phyloP scores from a whole-genome alignment of 768 basidiomycete species.

The Boletales sp. region DNA sequence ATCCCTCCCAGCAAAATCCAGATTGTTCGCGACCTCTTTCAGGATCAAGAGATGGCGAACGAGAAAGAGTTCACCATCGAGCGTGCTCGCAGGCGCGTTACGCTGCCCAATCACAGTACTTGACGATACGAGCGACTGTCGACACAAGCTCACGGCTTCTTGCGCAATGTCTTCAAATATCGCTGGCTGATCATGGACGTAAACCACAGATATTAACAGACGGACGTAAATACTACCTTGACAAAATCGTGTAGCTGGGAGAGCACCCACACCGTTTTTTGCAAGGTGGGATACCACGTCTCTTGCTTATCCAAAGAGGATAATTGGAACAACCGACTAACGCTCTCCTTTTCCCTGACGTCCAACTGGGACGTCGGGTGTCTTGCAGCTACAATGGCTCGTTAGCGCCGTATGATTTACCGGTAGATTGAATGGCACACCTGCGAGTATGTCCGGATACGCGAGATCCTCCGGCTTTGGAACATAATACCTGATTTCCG shows the following conservation, averaged over 20 bases:
- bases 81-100: slow-evolving; percentile 37
- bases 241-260: slow-evolving; percentile 89
- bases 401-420: slow-evolving; percentile 3
- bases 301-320: slow-evolving; percentile 71
- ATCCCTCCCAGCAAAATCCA: slow-evolving; percentile 58
- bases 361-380: slow-evolving; percentile 43
- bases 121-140: slow-evolving; percentile 73
- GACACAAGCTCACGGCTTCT: slow-evolving; percentile 82
- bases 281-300: slow-evolving; percentile 90
- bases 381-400: slow-evolving; percentile 38
- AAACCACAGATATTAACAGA: not conserved
- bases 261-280: slow-evolving; percentile 88
- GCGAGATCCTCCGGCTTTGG: slow-evolving; percentile 77
- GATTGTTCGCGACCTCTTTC: slow-evolving; percentile 82
- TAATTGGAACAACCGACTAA: slow-evolving; percentile 65
- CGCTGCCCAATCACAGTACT: slow-evolving; percentile 59
- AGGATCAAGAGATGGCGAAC: slow-evolving; percentile 86
- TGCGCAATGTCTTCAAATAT: slow-evolving; percentile 97
- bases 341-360: slow-evolving; percentile 64
- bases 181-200: slow-evolving; percentile 56
- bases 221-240: slow-evolving; percentile 52
- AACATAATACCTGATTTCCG: slow-evolving; percentile 80
- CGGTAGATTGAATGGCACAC: slow-evolving; percentile 37
- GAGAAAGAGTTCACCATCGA: slow-evolving; percentile 84
- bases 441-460: slow-evolving; percentile 79